Conservation (phyloP, 2,329 filamentous ascomycete species). For the Fusarium chuoi region DNA sequence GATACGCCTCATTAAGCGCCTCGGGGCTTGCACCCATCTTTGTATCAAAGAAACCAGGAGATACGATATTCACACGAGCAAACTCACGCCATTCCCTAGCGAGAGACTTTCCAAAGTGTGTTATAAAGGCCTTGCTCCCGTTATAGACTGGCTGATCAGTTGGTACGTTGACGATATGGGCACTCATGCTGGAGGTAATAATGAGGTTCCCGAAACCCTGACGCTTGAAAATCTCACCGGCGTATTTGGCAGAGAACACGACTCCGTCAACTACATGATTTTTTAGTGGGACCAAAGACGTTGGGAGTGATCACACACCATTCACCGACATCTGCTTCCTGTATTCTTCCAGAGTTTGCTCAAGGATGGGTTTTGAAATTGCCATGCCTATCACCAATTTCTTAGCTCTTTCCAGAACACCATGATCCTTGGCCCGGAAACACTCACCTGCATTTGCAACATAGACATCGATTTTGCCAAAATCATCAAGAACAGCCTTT, state of each 20-base stretch:
- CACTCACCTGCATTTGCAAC: constrained; percentile 44
- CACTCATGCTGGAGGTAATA: constrained; percentile 61
- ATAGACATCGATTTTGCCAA: constrained; percentile 42
- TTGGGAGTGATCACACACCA: constrained; percentile 46
- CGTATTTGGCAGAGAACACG: constrained; percentile 56
- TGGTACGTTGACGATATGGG: constrained; percentile 60
- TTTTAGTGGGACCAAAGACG: background rate
- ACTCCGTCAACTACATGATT: constrained; percentile 57
- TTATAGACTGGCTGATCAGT: constrained; percentile 66
- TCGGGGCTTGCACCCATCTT: constrained; percentile 58
- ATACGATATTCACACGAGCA: constrained; percentile 64
- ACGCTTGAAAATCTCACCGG: constrained; percentile 54
- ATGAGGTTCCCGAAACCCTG: constrained; percentile 61
- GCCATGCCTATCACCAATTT: constrained; percentile 15
- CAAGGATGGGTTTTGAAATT: constrained; percentile 65
- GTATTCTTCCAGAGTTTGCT: constrained; percentile 64
- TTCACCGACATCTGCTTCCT: constrained; percentile 63
- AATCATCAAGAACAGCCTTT: constrained; percentile 34
- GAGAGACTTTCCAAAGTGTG: constrained; percentile 64
- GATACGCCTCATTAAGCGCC: constrained; percentile 57
- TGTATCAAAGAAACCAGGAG: constrained; percentile 61
- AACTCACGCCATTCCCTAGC: constrained; percentile 67
- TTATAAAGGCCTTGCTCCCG: constrained; percentile 63
- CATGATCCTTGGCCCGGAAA: background rate
- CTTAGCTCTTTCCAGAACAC: background rate